phyloP scores from a whole-genome alignment of 805 yeast species.

The Cyberlindnera americana region DNA sequence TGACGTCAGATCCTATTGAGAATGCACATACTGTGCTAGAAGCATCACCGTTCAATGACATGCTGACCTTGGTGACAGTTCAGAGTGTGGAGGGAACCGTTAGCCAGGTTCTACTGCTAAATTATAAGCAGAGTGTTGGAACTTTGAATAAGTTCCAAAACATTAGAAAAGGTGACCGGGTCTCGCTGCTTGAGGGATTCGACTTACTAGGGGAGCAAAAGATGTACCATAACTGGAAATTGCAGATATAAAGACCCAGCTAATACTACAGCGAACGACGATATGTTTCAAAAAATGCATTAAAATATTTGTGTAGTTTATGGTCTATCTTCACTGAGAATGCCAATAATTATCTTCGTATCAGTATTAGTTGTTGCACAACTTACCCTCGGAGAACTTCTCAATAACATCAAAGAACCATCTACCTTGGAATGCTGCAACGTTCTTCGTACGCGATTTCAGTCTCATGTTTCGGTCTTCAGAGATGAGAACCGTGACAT shows the following conservation, averaged over 20 bases:
- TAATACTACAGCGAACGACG: background rate
- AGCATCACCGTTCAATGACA: constrained; percentile 13
- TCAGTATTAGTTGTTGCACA: constrained; percentile 41
- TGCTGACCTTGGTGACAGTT: constrained; percentile 11
- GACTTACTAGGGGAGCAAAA: constrained; percentile 4
- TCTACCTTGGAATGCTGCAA: constrained; percentile 51
- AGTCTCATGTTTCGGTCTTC: constrained; percentile 73
- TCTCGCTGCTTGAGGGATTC: constrained; percentile 11
- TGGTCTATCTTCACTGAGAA: background rate
- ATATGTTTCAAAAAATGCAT: background rate
- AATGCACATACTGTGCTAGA: constrained; percentile 6
- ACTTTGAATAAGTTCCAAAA: constrained; percentile 10
- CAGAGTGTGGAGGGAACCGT: background rate
- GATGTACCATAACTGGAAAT: constrained; percentile 24
- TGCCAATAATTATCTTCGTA: background rate
- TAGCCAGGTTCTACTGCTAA: constrained; percentile 14
- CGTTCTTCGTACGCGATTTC: constrained; percentile 56
- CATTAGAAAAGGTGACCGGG: constrained; percentile 15
- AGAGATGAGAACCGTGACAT: constrained; percentile 52
- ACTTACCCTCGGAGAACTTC: constrained; percentile 40
- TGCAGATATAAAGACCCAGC: constrained; percentile 6
- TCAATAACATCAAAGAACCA: constrained; percentile 59
- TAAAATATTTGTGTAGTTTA: background rate
- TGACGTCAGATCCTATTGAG: background rate
- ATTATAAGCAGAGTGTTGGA: constrained; percentile 15